Percentiles rank a stretch among this genome's conserved stretches.
Evolutionary conservation across 768 basidiomycete genomes (phyloP).

Genomic region (Suillus spraguei): DNA sequence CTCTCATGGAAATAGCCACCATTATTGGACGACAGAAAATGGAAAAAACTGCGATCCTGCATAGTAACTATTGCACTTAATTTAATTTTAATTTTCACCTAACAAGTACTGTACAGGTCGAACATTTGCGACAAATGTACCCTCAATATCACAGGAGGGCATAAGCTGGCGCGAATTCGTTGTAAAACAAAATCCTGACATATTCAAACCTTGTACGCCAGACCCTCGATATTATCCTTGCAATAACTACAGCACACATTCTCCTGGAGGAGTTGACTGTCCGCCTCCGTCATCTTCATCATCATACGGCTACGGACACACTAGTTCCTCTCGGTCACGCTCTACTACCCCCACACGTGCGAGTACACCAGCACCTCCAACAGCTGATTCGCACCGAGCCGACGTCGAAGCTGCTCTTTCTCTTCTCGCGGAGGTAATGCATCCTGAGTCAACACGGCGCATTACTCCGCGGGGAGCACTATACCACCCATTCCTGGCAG

Average conservation of each 20-base stretch:
- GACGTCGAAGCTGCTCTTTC: slow-evolving; percentile 73
- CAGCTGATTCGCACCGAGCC: slow-evolving; percentile 43
- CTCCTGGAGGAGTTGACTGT: slow-evolving; percentile 19
- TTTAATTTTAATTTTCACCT: slow-evolving; percentile 1
- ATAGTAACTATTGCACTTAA: slow-evolving; percentile 60
- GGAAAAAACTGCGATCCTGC: slow-evolving; percentile 84
- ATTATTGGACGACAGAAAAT: slow-evolving; percentile 83
- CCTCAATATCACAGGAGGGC: slow-evolving; percentile 68
- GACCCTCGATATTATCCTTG: slow-evolving; percentile 62
- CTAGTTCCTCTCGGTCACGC: slow-evolving; percentile 23
- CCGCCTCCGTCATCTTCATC: slow-evolving; percentile 38
- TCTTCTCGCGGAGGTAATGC: slow-evolving; percentile 71
- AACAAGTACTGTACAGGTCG: slow-evolving; percentile 58
- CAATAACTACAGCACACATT: slow-evolving; percentile 30
- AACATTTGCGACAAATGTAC: slow-evolving; percentile 88
- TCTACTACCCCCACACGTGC: slow-evolving; percentile 26
- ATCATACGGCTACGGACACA: slow-evolving; percentile 23
- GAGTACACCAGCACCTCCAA: slow-evolving; percentile 18
- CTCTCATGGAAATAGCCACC: slow-evolving; percentile 90
- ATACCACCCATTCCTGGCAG: slow-evolving; percentile 74
- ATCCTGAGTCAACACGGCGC: slow-evolving; percentile 77
- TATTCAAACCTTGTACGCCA: slow-evolving; percentile 52
- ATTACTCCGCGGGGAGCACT: slow-evolving; percentile 78
- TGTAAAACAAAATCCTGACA: slow-evolving; percentile 72
- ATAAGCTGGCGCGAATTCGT: slow-evolving; percentile 76